Evolutionary conservation across 2,329 filamentous ascomycete genomes (phyloP).

Genomic region (Scedosporium apiospermum): DNA sequence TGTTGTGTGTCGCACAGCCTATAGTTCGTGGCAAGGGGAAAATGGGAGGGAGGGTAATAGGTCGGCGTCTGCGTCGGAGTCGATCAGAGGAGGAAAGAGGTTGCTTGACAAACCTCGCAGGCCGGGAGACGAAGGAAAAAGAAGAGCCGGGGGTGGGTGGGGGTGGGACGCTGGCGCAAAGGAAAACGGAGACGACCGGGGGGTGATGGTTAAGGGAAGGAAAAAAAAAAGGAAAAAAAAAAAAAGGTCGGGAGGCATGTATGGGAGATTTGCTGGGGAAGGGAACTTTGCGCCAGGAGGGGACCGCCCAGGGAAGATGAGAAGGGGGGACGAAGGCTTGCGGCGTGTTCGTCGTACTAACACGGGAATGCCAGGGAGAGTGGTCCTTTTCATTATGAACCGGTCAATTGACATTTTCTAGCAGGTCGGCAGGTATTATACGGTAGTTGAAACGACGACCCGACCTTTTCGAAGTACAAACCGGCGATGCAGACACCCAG

Average conservation of each 20-base stretch:
- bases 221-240: too few species aligned
- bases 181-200: background rate
- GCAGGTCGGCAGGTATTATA: background rate
- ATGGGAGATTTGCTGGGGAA: background rate
- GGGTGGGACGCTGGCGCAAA: background rate
- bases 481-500: too few species aligned
- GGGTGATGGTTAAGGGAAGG: background rate
- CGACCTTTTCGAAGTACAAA: background rate
- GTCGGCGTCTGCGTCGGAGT: conserved; percentile 2
- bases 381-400: background rate
- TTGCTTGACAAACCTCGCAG: conserved; percentile 3
- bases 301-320: background rate
- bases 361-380: background rate
- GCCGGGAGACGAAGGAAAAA: background rate
- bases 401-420: background rate
- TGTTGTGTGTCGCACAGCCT: background rate
- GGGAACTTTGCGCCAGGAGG: background rate
- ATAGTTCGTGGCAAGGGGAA: background rate
- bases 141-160: background rate
- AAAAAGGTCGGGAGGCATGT: background rate
- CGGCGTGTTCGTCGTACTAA: background rate
- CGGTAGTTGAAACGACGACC: background rate
- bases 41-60: background rate
- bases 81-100: conserved; percentile 4
- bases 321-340: background rate